phyloP scores from a whole-genome alignment of 371 early-diverging fungal genomes.

The Mucor circinelloides region DNA sequence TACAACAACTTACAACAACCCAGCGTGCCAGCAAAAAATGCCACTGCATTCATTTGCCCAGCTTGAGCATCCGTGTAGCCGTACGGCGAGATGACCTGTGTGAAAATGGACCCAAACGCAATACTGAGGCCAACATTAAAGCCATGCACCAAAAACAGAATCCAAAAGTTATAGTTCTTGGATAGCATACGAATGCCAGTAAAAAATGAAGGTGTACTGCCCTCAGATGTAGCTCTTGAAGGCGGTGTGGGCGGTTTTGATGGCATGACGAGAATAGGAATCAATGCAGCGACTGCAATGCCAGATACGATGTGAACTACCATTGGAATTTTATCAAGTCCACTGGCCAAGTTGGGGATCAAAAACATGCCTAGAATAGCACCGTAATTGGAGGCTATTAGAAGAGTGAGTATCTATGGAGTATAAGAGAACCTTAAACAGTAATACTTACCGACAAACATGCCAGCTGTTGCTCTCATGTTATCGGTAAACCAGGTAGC shows the following conservation, averaged over 20 bases:
- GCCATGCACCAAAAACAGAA: slow-evolving; percentile 46
- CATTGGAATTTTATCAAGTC: slow-evolving; percentile 34
- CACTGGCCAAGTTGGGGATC: slow-evolving; percentile 53
- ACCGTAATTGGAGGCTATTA: slow-evolving; percentile 50
- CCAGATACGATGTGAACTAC: slow-evolving; percentile 43
- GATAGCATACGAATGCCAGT: slow-evolving; percentile 35
- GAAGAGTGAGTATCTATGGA: not conserved
- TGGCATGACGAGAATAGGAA: slow-evolving; percentile 44
- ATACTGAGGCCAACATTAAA: slow-evolving; percentile 54
- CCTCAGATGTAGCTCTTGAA: slow-evolving; percentile 20
- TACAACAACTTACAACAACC: slow-evolving; percentile 37
- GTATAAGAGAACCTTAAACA: not conserved
- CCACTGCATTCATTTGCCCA: slow-evolving; percentile 42
- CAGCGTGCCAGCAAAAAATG: slow-evolving; percentile 40
- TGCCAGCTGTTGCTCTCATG: slow-evolving; percentile 65
- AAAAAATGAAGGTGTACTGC: slow-evolving; percentile 35
- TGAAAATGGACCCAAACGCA: slow-evolving; percentile 51
- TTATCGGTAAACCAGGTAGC: slow-evolving; percentile 70
- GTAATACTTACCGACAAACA: slow-evolving; percentile 48
- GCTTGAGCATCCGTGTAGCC: slow-evolving; percentile 58
- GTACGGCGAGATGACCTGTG: slow-evolving; percentile 51
- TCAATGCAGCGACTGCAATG: slow-evolving; percentile 30
- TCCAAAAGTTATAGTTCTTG: slow-evolving; percentile 44
- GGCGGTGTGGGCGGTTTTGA: slow-evolving; percentile 54
- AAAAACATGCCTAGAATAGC: slow-evolving; percentile 59